Evolutionary conservation across 768 basidiomycete species (phyloP), one percentile per base, ranked within the genome.

Genomic region (Xerocomellus chrysenteron): DNA sequence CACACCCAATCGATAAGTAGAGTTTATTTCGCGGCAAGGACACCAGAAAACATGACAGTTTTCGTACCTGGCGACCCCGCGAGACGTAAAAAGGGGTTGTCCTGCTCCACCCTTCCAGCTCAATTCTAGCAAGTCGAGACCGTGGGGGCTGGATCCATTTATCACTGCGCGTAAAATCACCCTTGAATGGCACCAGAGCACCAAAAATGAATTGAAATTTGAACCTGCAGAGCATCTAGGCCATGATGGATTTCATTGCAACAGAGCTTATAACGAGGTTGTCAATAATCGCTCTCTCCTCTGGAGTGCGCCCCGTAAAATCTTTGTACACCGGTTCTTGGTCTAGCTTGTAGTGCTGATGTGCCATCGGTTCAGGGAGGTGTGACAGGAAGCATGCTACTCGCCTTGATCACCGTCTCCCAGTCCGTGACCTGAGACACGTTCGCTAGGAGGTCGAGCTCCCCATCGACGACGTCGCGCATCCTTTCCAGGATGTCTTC

Each of bases 191-290:
- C 13, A 35, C 5, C 21, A 21, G 21, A 21, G 21, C 2, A 7
- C 33, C 10, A 42, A 53, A 26, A 33, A 32, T 35, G 28, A 33
- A 39, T 32, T n/a, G 36, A 26, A 13, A 35, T 13, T 14, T 13
- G 30, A 30, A 26, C 16, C 39, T 47, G 11, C 16, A n/a, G 5
- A 13, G 35, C 24, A 26, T 39, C 54, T 57, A 70, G 24, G 63
- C 50, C 68, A 65, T 39, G 46, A 93, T 88, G 47, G 77, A 83
- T 73, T 94, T 94, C 82, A 87, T 87, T 45, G 92, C 92, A 6
- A 92, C 89, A 10, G 83, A 78, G 58, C 88, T 92, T n/a, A 82
- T 74, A 8, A 90, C 88, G 33, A 94, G 82, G 55, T 83, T 80
- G 63, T 90, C 82, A 12, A 91, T 73, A 16, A 76, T 68, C 1